Conservation (phyloP, 148 eudicot genomes). For the Drosera capensis region DNA sequence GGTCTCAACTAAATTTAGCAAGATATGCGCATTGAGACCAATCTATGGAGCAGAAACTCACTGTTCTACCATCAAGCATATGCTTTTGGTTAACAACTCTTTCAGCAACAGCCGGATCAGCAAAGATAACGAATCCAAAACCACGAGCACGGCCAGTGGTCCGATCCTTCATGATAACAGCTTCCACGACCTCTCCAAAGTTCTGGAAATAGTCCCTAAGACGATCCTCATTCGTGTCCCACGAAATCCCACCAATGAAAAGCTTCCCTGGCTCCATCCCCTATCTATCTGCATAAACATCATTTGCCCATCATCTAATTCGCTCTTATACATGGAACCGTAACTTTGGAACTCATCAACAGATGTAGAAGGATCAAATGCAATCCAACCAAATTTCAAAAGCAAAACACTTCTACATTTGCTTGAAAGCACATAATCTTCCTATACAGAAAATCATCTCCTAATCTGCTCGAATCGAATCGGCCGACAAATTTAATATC, state of each 20-base stretch:
- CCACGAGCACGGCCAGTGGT: constrained; percentile 37
- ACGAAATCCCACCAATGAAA: constrained; percentile 33
- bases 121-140: constrained; percentile 29
- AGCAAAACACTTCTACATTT: not conserved
- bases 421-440: too few species aligned
- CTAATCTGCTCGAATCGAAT: not conserved
- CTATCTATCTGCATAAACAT: not conserved
- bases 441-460: not conserved
- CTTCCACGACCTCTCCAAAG: constrained; percentile 31
- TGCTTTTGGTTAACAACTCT: constrained; percentile 29
- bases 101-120: constrained; percentile 25
- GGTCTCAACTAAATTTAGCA: not conserved
- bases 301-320: not conserved
- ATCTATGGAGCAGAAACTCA: constrained; percentile 4
- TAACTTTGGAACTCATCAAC: not conserved
- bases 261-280: constrained; percentile 25
- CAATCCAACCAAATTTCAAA: not conserved
- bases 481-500: too few species aligned
- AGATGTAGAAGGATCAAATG: not conserved
- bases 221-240: constrained; percentile 34
- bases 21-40: not conserved
- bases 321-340: not conserved
- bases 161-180: constrained; percentile 35
- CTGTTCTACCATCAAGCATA: constrained; percentile 27
- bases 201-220: constrained; percentile 22